A percentile compares a stretch with the other conserved stretches of the same genome.
These are phyloP conservation scores for Tremella mesenterica DNA, from an alignment of 768 basidiomycete species.

Conservation along the genomic window DNA sequence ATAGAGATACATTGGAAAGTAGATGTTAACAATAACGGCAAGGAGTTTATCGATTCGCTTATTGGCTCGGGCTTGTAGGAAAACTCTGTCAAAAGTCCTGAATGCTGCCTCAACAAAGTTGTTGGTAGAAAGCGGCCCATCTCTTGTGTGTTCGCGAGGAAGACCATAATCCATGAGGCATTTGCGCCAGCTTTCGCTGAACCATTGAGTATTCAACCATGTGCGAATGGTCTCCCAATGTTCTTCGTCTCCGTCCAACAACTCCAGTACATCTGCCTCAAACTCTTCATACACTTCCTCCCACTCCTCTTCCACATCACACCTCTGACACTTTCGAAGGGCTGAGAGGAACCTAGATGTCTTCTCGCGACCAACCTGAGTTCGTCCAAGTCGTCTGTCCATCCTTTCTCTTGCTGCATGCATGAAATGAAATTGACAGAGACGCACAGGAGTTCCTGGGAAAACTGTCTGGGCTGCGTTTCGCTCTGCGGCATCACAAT, in stretches of 20 bases:
- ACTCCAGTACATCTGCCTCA: background rate
- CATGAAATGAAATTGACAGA: constrained; percentile 12
- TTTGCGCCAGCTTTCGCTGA: background rate
- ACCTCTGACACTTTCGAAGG: constrained; percentile 6
- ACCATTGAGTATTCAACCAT: constrained; percentile 6
- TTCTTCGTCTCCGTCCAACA: background rate
- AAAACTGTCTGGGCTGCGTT: background rate
- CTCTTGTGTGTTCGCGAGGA: background rate
- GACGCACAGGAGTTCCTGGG: constrained; percentile 1
- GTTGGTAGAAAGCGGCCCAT: constrained; percentile 12
- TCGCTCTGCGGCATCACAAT: constrained; percentile 7
- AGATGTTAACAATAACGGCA: too few species aligned
- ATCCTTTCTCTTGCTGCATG: constrained; percentile 2
- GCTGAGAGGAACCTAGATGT: background rate
- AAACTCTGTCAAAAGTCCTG: constrained; percentile 6
- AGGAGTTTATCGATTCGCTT: too few species aligned
- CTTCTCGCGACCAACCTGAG: background rate
- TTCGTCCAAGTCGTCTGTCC: background rate
- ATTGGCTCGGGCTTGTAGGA: constrained; percentile 6
- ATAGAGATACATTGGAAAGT: too few species aligned
- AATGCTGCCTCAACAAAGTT: constrained; percentile 7
- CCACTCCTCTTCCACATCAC: background rate
- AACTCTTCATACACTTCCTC: background rate
- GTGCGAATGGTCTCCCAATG: background rate
- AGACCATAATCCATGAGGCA: constrained; percentile 6